Percentiles rank a stretch among this genome's conserved stretches.
Conservation (phyloP, 2,329 filamentous ascomycete genomes). For the Colletotrichum shisoi region DNA sequence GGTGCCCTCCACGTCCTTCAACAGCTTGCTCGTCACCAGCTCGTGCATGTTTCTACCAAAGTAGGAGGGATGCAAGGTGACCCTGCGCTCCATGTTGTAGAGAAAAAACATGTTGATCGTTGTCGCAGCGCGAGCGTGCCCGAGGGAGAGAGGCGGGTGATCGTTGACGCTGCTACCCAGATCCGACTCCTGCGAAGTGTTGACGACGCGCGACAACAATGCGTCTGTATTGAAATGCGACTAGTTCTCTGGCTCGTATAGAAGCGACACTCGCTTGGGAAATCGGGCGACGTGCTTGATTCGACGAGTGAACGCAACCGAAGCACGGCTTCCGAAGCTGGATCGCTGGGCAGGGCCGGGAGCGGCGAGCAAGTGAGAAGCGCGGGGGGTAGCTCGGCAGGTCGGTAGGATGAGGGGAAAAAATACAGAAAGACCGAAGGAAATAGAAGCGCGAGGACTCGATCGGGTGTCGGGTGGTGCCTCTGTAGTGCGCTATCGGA, state of each 20-base stretch:
- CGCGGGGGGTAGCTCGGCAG: constrained; percentile 1
- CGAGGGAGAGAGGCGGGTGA: constrained; percentile 5
- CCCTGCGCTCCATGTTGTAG: constrained; percentile 92
- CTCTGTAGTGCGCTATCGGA: constrained; percentile 29
- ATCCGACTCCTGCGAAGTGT: constrained; percentile 9
- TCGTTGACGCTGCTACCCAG: constrained; percentile 1
- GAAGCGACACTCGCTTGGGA: neutral
- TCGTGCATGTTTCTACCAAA: constrained; percentile 94
- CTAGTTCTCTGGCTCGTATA: constrained; percentile 14
- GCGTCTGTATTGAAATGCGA: constrained; percentile 6
- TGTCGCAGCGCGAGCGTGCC: constrained; percentile 17
- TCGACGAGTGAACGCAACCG: neutral
- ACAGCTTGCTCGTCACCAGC: constrained; percentile 85
- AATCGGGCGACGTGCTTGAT: constrained; percentile 7
- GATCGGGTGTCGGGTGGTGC: neutral
- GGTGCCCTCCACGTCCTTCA: constrained; percentile 92
- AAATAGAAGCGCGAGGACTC: constrained; percentile 10
- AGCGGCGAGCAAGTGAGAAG: constrained; percentile 15
- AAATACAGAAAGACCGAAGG: constrained; percentile 16
- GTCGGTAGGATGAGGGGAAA: neutral
- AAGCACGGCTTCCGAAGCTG: constrained; percentile 14
- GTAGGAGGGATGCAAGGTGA: constrained; percentile 95
- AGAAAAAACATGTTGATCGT: constrained; percentile 87
- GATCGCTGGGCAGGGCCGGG: neutral
- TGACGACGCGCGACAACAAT: constrained; percentile 3